Base-by-base conservation (phyloP, 106 monocot species). In the Vanilla planifolia region DNA sequence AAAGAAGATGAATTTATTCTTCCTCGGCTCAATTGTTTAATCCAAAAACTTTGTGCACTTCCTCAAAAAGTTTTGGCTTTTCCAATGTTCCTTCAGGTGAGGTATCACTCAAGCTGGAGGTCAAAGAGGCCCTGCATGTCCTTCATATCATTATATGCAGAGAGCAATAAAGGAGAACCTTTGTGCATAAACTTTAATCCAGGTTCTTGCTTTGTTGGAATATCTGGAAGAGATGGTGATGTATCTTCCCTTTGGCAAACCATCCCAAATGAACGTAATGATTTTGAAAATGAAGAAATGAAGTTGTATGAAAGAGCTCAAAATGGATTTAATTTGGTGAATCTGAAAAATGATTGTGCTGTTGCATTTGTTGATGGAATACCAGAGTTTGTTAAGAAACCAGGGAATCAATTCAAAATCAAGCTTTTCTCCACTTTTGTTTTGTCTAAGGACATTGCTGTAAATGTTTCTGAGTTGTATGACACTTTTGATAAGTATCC, bases 321-420 rank as follows among this genome's bases (percentile, higher is more conserved):
- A 41, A 85, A 77, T 66, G 76, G 81, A 44, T 88, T 88, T 60
- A 65, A 93, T 59, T 70, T 93, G 60, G 69, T 88, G 50, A 93
- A 93, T 60, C 47, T 60, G 60, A 93, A 88, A 60, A 93, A 68
- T 69, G 67, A 74, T 33, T 77, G 48, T 71, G 63, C 71, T 41
- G 65, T 93, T 79, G 71, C 84, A 56, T 88, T 93, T 69, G 73
- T 85, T 68, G 88, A 88, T 67, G 92, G 80, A 17, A 45, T 74
- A 43, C 88, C 76, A 24, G 88, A 88, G 48, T 88, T 88, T 79
- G 92, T 88, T 34, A 84, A 85, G 57, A 93, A 82, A 59, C 92
- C 92, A 20, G 92, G 92, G 43, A 84, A 79, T 76, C 81, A 81
- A 66, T 73, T 93, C 28, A 88, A 82, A 73, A 63, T 71, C 43